Evolutionary conservation across 2,329 filamentous ascomycete genomes (phyloP), one percentile per base, ranked within the genome.

Genomic region (Tolypocladium nubicola): DNA sequence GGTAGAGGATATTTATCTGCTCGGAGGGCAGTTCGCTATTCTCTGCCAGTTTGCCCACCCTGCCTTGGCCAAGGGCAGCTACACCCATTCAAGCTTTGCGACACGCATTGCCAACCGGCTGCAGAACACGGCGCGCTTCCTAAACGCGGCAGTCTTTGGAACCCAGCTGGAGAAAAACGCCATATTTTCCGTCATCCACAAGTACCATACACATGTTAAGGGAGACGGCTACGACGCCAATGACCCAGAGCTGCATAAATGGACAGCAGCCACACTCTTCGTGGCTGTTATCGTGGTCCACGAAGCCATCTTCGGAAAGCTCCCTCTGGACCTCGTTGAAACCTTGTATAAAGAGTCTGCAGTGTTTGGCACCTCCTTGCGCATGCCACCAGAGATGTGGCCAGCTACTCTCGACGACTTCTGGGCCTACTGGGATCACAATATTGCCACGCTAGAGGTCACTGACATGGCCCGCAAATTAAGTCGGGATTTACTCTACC

Each of bases 31-130:
- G 39, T 65, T 63, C 40, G 62, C 72, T 23, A 72, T 75, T 52
- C 65, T 75, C 2, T 67, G 74, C 11, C 73, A 75, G 57, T 68
- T 74, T n/a, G 71, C 73, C 39, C 68, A 73, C 54, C 71, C 73
- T 1, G 69, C 68, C 10, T 67, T 75, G 6, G 72, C 65, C 8
- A 67, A 67, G 35, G 72, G 72, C 26, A 70, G 71, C 35, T 63
- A 69, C 59, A 61, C 68, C 53, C 70, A 73, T 60, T 73, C 69
- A 64, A 73, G 70, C 61, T 75, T 74, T 56, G 66, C 67, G 30
- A 67, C 68, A 56, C 66, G 71, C 13, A 68, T 70, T 1, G 56
- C 67, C 14, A 68, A 73, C 57, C 67, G 71, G 14, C 70, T 75
- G 6, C 66, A 67, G 13, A 72, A 70, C 0, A 74, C 70, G 16